Conservation (phyloP, 2,329 filamentous ascomycete genomes). For the Juglanconis juglandina region DNA sequence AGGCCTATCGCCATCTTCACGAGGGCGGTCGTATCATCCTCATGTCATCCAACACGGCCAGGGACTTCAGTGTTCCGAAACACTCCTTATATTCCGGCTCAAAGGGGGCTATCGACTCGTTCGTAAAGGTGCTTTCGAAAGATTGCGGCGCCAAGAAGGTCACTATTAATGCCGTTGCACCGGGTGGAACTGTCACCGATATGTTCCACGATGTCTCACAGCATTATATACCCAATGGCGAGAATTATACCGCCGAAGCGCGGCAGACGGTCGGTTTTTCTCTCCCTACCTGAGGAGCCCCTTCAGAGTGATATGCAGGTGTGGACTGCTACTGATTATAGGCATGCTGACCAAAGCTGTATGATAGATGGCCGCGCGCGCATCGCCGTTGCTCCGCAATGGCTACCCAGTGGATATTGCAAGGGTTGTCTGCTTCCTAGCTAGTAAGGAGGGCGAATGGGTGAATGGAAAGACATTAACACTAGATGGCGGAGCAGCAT, state of each 20-base stretch:
- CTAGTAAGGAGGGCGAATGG: constrained; percentile 45
- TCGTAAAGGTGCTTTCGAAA: constrained; percentile 70
- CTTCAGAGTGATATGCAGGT: too few relatives aligned
- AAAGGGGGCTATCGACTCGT: constrained; percentile 75
- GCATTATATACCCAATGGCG: constrained; percentile 59
- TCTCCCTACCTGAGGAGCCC: neutral
- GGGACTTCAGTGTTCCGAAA: constrained; percentile 66
- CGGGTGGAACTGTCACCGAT: constrained; percentile 61
- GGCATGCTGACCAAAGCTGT: neutral
- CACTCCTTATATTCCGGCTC: constrained; percentile 71
- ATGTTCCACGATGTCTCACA: constrained; percentile 63
- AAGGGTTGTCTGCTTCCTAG: constrained; percentile 58
- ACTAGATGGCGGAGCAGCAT: constrained; percentile 26
- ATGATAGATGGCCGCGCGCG: constrained; percentile 54
- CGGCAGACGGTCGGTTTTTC: constrained; percentile 44
- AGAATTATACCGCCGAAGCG: constrained; percentile 52
- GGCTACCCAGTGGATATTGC: constrained; percentile 67
- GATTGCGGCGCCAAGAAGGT: constrained; percentile 63
- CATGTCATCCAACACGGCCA: constrained; percentile 67
- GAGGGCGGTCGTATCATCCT: constrained; percentile 68
- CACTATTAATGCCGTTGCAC: constrained; percentile 62
- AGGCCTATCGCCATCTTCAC: constrained; percentile 67
- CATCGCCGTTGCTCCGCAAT: constrained; percentile 63
- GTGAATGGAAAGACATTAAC: constrained; percentile 41
- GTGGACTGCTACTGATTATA: neutral